Conservation (phyloP, 129 eudicot species). For the Glebionis coronaria region DNA sequence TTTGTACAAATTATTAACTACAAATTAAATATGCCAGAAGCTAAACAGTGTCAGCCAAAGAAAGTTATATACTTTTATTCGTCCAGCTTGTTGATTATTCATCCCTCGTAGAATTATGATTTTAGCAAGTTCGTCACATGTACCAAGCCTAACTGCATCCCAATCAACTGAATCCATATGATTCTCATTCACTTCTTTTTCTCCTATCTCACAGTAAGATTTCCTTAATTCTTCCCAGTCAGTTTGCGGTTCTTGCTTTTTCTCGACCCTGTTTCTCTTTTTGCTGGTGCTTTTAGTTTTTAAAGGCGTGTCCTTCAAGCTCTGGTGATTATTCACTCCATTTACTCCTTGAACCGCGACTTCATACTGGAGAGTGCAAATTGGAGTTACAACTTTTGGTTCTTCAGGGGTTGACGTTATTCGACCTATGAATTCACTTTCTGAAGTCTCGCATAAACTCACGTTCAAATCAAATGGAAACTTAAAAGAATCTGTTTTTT, state of each 20-base stretch:
- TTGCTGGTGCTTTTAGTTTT: conserved; percentile 16
- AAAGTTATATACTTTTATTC: conserved; percentile 52
- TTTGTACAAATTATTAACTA: conserved; percentile 1
- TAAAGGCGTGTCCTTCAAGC: conserved; percentile 7
- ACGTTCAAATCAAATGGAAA: conserved; percentile 15
- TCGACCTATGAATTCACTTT: conserved; percentile 13
- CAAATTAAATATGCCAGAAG: not conserved
- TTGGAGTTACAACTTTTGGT: conserved; percentile 14
- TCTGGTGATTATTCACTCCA: conserved; percentile 9
- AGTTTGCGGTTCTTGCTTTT: conserved; percentile 23
- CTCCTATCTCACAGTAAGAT: conserved; percentile 17
- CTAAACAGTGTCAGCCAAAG: not conserved
- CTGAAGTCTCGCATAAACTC: conserved; percentile 14
- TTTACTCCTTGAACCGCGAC: conserved; percentile 2
- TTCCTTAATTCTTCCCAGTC: conserved; percentile 61
- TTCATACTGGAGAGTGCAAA: conserved; percentile 20
- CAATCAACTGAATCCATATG: conserved; percentile 60
- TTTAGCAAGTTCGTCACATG: conserved; percentile 40
- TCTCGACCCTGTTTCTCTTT: conserved; percentile 29
- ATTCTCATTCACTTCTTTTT: conserved; percentile 14
- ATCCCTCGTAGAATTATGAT: conserved; percentile 56
- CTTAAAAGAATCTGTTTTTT: conserved; percentile 1
- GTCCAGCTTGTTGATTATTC: conserved; percentile 48
- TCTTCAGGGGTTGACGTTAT: conserved; percentile 6
- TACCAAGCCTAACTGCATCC: conserved; percentile 67